A percentile compares a stretch with the other conserved stretches of the same genome.
Conservation (phyloP, 78 protist genomes). For the Blattamonas nauphoetae region DNA sequence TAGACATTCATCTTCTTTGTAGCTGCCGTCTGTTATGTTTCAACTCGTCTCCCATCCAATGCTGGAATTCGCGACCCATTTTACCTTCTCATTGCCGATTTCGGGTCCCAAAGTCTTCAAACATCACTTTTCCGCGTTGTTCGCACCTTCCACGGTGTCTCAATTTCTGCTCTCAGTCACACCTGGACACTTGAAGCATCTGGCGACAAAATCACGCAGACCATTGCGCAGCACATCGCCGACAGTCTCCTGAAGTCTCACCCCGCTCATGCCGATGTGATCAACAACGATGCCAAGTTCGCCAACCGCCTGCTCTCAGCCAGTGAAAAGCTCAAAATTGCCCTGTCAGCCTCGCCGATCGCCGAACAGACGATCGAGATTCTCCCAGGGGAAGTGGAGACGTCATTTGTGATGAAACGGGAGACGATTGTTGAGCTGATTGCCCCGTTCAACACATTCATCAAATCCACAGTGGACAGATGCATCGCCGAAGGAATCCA, state of each 20-base stretch:
- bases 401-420: neutral
- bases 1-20: neutral
- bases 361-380: neutral
- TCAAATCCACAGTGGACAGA: too few relatives aligned
- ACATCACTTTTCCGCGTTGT: neutral
- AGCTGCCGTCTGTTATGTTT: neutral
- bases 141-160: neutral
- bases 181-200: neutral
- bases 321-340: neutral
- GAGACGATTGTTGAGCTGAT: neutral
- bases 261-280: neutral
- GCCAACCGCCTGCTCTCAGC: neutral
- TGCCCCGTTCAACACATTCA: too few relatives aligned
- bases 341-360: neutral
- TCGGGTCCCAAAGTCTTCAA: neutral
- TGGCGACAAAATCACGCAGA: neutral
- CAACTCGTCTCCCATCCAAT: neutral
- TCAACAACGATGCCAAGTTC: neutral
- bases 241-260: neutral
- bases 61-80: neutral
- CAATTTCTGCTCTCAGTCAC: neutral
- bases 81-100: neutral
- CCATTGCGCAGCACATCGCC: neutral
- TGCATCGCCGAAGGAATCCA: neutral
- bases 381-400: neutral